Percentiles rank a stretch among this genome's conserved stretches.
Evolutionary conservation across 805 yeast species (phyloP).

Genomic region (Saturnispora besseyi): DNA sequence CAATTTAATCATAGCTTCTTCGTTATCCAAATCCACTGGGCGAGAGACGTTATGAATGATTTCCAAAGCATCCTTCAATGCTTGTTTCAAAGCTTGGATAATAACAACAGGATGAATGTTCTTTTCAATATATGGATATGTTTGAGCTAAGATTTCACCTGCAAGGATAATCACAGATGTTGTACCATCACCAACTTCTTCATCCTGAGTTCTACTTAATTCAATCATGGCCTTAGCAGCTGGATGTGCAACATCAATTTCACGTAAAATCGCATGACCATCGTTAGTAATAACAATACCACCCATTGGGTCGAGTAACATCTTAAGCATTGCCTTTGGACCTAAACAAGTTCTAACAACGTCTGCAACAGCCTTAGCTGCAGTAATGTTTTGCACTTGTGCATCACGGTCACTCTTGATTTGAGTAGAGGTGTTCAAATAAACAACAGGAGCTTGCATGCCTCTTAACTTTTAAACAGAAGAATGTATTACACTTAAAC

Average conservation of each 20-base stretch:
- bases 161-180: conserved; percentile 95
- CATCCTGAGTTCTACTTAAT: conserved; percentile 93
- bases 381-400: conserved; percentile 92
- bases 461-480: not conserved
- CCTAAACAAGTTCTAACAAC: conserved; percentile 97
- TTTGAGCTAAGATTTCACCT: conserved; percentile 92
- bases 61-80: conserved; percentile 82
- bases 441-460: conserved; percentile 82
- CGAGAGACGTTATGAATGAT: conserved; percentile 74
- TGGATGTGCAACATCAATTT: conserved; percentile 95
- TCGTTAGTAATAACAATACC: conserved; percentile 96
- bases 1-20: conserved; percentile 75
- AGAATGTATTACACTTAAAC: not conserved
- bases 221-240: conserved; percentile 99
- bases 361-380: conserved; percentile 99
- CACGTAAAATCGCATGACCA: conserved; percentile 96
- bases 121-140: conserved; percentile 88
- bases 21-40: conserved; percentile 78
- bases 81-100: conserved; percentile 87
- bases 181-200: conserved; percentile 86
- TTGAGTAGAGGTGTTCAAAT: conserved; percentile 80
- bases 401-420: conserved; percentile 97
- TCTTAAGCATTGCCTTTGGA: conserved; percentile 97
- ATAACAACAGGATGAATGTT: conserved; percentile 96
- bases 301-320: conserved; percentile 94